Base-by-base conservation (phyloP, 2,329 filamentous ascomycete species). In the Colletotrichum sp. region DNA sequence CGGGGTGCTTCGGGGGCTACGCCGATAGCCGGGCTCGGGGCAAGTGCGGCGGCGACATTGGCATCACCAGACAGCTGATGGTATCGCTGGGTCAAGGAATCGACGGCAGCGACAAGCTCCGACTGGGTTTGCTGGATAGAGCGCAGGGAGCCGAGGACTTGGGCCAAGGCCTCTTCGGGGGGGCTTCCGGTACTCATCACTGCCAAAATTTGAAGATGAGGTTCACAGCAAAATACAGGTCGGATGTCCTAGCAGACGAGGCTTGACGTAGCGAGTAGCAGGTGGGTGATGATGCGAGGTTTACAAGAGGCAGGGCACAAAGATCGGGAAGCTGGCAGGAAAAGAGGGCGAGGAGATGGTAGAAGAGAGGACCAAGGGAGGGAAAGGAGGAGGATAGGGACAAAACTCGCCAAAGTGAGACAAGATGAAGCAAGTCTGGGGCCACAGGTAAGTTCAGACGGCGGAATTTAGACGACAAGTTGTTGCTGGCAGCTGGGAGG, bases 111-210 rank as follows among this genome's bases (percentile, higher is more conserved):
- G 38, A 86, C 75, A 21, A 88, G 80, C 63, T 84, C 81, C 13
- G 81, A 76, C 75, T 88, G 87, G 18, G 81, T 83, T 69, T 83
- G 80, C 70, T 85, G 83, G 38, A 88, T 85, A 64, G 77, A 77
- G 73, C 80, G 78, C 73, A 84, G 69, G 18, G 79, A 78, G 43
- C 76, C 72, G 69, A 80, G 78, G 21, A 83, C 76, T 47, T 86
- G 82, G 47, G 81, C 82, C 69, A 87, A 78, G 38, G 79, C 75
- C 31, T 80, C 78, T 13, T 63, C 38, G 58, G 31, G 38, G 38
- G 51, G 47, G 18, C 29, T 62, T 71, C n/a, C 43, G 47, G 27
- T 29, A 47, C 66, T 69, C 70, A 72, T 72, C 57, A 69, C 57
- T 65, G 62, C 58, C 38, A 54, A 51, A 36, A 13, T 72, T 64